Evolutionary conservation across 768 basidiomycete genomes (phyloP).

Genomic region (Mrakia blollopis): DNA sequence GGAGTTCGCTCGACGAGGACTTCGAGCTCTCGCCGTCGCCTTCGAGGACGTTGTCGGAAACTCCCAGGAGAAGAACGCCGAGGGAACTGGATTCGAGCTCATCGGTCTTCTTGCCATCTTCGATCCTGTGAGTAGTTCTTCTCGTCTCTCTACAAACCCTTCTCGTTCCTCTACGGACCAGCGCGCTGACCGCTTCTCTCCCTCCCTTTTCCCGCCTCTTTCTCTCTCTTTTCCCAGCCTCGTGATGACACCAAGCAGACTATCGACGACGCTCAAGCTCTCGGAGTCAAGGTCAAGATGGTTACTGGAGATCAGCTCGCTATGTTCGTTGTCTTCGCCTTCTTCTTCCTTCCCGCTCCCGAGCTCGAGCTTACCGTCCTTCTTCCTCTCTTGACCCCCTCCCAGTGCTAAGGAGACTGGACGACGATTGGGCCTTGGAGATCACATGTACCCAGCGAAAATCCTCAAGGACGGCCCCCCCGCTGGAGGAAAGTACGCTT

Average conservation of each 20-base stretch:
- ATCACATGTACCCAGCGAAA: slow-evolving; percentile 99
- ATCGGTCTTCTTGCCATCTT: slow-evolving; percentile 96
- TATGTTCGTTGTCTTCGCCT: slow-evolving; percentile 47
- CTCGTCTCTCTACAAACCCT: no score
- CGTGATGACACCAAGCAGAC: slow-evolving; percentile 98
- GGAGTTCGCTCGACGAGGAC: slow-evolving; percentile 91
- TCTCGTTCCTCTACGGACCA: neutral
- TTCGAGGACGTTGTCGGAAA: slow-evolving; percentile 85
- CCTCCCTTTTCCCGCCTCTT: no score
- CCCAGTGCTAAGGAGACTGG: slow-evolving; percentile 92
- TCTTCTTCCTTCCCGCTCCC: no score
- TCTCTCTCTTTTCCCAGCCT: slow-evolving; percentile 47
- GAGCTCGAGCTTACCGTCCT: no score
- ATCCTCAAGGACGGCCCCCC: slow-evolving; percentile 96
- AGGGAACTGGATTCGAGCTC: slow-evolving; percentile 95
- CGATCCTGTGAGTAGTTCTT: slow-evolving; percentile 58
- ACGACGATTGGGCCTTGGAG: slow-evolving; percentile 92
- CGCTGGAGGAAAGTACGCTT: slow-evolving; percentile 73
- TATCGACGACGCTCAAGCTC: slow-evolving; percentile 90
- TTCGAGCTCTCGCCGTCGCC: slow-evolving; percentile 93
- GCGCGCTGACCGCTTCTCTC: neutral
- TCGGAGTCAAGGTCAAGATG: slow-evolving; percentile 99
- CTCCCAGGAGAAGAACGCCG: slow-evolving; percentile 60
- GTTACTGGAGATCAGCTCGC: slow-evolving; percentile 99
- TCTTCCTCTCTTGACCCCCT: no score